phyloP scores from a whole-genome alignment of 805 yeast genomes.

The Komagataella pastoris region DNA sequence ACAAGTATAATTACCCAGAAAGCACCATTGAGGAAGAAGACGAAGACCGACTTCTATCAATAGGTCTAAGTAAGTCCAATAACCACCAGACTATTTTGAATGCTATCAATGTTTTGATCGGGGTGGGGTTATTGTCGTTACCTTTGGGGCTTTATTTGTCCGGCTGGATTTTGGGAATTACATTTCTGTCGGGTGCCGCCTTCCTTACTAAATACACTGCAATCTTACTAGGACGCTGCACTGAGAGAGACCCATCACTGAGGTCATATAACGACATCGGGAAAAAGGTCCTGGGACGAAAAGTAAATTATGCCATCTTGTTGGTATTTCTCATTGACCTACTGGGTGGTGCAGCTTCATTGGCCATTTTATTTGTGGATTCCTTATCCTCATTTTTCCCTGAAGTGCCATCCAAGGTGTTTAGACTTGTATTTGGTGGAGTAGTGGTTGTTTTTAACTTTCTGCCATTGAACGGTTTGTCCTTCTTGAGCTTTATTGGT shows the following conservation, averaged over 20 bases:
- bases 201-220: conserved; percentile 41
- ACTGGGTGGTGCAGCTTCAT: conserved; percentile 45
- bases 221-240: conserved; percentile 34
- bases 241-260: conserved; percentile 23
- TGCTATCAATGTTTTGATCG: conserved; percentile 64
- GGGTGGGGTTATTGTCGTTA: conserved; percentile 61
- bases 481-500: conserved; percentile 58
- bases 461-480: conserved; percentile 60
- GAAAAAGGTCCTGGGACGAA: conserved; percentile 29
- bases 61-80: conserved; percentile 30
- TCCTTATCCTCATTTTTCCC: conserved; percentile 40
- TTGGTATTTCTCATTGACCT: conserved; percentile 40
- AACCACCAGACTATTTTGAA: conserved; percentile 68
- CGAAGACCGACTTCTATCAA: not conserved
- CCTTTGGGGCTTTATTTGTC: conserved; percentile 57
- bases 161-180: conserved; percentile 48
- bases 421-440: conserved; percentile 27
- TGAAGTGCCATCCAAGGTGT: conserved; percentile 19
- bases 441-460: conserved; percentile 36
- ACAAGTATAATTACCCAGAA: not conserved
- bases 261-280: conserved; percentile 52
- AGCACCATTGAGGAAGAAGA: not conserved
- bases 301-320: conserved; percentile 29
- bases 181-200: conserved; percentile 29
- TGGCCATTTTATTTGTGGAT: conserved; percentile 47